Evolutionary conservation across 345 rosid genomes (phyloP).

Genomic region (Lenwebbia sp.): DNA sequence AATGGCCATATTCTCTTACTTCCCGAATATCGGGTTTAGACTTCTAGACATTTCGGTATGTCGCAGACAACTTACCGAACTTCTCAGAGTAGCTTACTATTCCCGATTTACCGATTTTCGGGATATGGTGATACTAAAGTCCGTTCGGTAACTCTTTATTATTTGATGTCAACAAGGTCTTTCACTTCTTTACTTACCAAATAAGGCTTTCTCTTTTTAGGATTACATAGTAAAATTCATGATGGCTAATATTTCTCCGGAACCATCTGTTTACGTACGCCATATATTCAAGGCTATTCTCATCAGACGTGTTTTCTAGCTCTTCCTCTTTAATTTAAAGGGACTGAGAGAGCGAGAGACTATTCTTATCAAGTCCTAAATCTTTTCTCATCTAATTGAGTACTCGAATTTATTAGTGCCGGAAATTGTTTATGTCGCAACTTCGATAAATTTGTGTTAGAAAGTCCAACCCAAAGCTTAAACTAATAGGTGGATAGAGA

Average conservation of each 20-base stretch:
- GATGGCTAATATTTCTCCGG: neutral
- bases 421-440: neutral
- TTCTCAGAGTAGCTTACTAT: no score
- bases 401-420: neutral
- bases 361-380: neutral
- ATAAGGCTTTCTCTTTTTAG: neutral
- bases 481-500: no score
- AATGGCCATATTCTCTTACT: no score
- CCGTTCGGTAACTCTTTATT: no score
- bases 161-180: no score
- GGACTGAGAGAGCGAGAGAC: neutral
- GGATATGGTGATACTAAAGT: no score
- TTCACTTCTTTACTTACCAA: neutral
- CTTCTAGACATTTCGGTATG: no score
- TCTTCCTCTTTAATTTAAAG: neutral
- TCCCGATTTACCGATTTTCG: no score
- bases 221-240: neutral
- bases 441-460: neutral
- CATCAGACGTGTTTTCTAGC: neutral
- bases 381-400: neutral
- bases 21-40: no score
- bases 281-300: neutral
- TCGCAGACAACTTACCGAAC: no score
- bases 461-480: no score
- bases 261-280: neutral